A percentile compares a stretch with the other conserved stretches of the same genome.
These are phyloP conservation scores for Abelmoschus esculentus DNA, from an alignment of 345 rosid species.

Conservation along the genomic window DNA sequence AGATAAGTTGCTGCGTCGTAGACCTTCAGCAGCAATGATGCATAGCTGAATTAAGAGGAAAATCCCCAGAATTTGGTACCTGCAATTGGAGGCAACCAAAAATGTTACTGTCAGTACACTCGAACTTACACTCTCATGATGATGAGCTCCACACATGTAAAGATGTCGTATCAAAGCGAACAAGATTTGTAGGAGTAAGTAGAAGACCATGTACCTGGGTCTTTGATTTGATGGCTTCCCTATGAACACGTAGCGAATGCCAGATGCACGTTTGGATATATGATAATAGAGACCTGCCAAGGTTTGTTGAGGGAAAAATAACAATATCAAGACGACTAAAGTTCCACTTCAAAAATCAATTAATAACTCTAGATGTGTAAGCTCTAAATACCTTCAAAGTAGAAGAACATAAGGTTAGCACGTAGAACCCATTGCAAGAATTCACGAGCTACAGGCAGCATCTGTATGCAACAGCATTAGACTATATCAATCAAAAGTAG, in stretches of 20 bases:
- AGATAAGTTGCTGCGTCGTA: slow-evolving; percentile 73
- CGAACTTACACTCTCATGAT: not conserved
- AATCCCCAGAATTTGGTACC: slow-evolving; percentile 86
- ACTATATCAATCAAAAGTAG: not conserved
- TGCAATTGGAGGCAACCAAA: slow-evolving; percentile 27
- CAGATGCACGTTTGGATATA: slow-evolving; percentile 79
- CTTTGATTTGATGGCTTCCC: slow-evolving; percentile 92
- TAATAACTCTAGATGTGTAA: not conserved
- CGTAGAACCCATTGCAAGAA: slow-evolving; percentile 73
- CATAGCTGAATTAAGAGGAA: slow-evolving; percentile 91
- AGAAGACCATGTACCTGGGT: slow-evolving; percentile 50
- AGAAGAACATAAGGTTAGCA: slow-evolving; percentile 89
- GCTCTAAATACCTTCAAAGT: slow-evolving; percentile 68
- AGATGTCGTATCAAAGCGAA: not conserved
- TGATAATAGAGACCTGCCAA: slow-evolving; percentile 76
- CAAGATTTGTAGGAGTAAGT: slow-evolving; percentile 7
- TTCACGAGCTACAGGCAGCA: slow-evolving; percentile 75
- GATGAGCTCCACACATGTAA: not conserved
- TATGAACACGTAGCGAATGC: slow-evolving; percentile 77
- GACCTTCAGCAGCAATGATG: slow-evolving; percentile 77
- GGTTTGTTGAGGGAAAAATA: slow-evolving; percentile 3
- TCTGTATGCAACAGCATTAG: slow-evolving; percentile 31
- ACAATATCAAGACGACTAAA: not conserved
- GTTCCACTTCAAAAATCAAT: not conserved
- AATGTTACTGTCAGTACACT: not conserved